Percentiles rank a stretch among this genome's conserved stretches.
Conservation (phyloP, 164 flowering plant species). For the Platanus orientalis region DNA sequence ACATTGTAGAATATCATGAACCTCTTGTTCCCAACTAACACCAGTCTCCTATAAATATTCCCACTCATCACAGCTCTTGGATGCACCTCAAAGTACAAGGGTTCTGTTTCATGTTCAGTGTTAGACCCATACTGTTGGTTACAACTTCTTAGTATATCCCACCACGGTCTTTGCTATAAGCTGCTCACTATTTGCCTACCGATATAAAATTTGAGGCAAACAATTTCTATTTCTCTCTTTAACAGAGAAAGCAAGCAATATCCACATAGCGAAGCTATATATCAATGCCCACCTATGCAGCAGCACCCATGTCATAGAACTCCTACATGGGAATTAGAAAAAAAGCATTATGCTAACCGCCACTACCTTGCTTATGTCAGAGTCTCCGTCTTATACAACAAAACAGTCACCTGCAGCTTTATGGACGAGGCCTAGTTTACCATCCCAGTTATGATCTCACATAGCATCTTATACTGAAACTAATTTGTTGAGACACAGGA, state of each 20-base stretch:
- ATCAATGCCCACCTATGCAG: slow-evolving; percentile 62
- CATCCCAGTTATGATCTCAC: too few relatives aligned
- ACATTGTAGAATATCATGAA: slow-evolving; percentile 52
- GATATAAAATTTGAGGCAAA: not conserved
- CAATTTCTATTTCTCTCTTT: not conserved
- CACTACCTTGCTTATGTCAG: slow-evolving; percentile 79
- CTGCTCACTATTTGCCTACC: slow-evolving; percentile 87
- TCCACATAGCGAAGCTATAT: not conserved
- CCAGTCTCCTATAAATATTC: slow-evolving; percentile 47
- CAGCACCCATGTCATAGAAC: slow-evolving; percentile 61
- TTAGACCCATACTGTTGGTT: slow-evolving; percentile 38
- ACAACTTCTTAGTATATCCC: slow-evolving; percentile 62
- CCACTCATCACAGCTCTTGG: slow-evolving; percentile 80
- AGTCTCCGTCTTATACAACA: slow-evolving; percentile 95
- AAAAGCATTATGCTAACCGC: slow-evolving; percentile 75
- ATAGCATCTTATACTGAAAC: too few relatives aligned
- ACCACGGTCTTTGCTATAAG: slow-evolving; percentile 88
- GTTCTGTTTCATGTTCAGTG: slow-evolving; percentile 28
- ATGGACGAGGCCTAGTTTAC: too few relatives aligned
- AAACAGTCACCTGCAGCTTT: slow-evolving; percentile 63
- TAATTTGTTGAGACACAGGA: too few relatives aligned
- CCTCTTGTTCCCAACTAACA: slow-evolving; percentile 80
- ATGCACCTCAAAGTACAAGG: slow-evolving; percentile 76
- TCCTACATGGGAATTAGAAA: slow-evolving; percentile 62
- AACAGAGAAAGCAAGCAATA: not conserved